Percentiles rank a stretch among this genome's conserved stretches.
These are phyloP conservation scores for Paecilomyces variotii DNA, from an alignment of 2,329 filamentous ascomycete genomes.

Conservation along the genomic window DNA sequence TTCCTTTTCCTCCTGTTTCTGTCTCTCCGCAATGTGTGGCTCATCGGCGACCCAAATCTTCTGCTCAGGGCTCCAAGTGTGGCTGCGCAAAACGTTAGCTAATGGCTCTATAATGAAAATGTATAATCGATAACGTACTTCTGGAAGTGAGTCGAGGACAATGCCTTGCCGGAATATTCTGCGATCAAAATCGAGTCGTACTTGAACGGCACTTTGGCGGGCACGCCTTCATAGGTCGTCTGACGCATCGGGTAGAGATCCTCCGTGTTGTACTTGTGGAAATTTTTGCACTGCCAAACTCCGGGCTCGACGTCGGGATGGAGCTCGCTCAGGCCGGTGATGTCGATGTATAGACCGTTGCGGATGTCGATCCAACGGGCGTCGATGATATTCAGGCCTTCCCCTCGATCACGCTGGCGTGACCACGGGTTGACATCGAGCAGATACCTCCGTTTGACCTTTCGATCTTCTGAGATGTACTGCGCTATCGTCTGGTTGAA, in stretches of 20 bases:
- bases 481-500: slow-evolving; percentile 60
- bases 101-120: background rate
- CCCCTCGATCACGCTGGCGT: slow-evolving; percentile 51
- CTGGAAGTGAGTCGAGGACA: slow-evolving; percentile 27
- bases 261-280: slow-evolving; percentile 60
- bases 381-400: slow-evolving; percentile 73
- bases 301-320: slow-evolving; percentile 53
- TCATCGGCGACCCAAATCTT: slow-evolving; percentile 26
- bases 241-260: slow-evolving; percentile 70
- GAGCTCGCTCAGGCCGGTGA: slow-evolving; percentile 66
- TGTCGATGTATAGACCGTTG: slow-evolving; percentile 76
- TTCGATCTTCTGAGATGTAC: slow-evolving; percentile 30
- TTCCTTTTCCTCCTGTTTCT: background rate
- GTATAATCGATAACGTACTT: slow-evolving; percentile 19
- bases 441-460: slow-evolving; percentile 52
- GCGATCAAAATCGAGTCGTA: slow-evolving; percentile 32
- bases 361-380: slow-evolving; percentile 70
- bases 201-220: slow-evolving; percentile 55
- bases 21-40: background rate
- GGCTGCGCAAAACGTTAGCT: slow-evolving; percentile 20
- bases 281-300: slow-evolving; percentile 72
- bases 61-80: slow-evolving; percentile 26
- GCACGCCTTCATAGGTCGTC: slow-evolving; percentile 66
- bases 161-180: slow-evolving; percentile 31
- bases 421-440: slow-evolving; percentile 71